Evolutionary conservation across 768 basidiomycete species (phyloP), one percentile per base, ranked within the genome.

Genomic region (Cyathus striatus): DNA sequence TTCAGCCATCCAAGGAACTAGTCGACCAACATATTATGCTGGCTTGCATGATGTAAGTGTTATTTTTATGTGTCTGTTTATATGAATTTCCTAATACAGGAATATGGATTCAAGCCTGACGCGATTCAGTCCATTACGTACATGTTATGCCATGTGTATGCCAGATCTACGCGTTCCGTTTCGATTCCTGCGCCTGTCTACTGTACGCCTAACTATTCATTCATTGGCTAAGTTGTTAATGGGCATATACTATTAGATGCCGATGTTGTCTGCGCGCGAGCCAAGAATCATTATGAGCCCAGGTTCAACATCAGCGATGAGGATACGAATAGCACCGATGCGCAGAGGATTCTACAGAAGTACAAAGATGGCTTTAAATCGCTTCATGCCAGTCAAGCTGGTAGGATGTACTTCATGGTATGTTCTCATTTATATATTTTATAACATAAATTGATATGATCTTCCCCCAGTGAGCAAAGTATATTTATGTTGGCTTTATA

Each of bases 131-230:
- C 75, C 0, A 53, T 82, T 3, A 80, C 87, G 0, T 90, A 84
- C 41, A 81, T 86, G 18, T 44, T 71, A 4, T 71, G 68, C 38
- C 69, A 71, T 47, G 66, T 72, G 14, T 70, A 88, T 49, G 85
- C 87, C 1, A 75, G 87, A 2, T 78, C 86, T 7, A 89, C 86
- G 3, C 79, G 87, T 17, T 85, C 86, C 0, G 87, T 89, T 1
- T 89, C 87, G 0, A 88, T 89, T 39, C 87, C 87, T 0, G 87
- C 86, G 0, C 87, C 87, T 0, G 86, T 89, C 0, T 89, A 89
- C 51, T 89, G 86, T 88, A 50, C 58, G 83, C 40, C 30, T 16
- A 12, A 12, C 12, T 12, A 33, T 9, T 33, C 3, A 14, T 21
- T 17, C 13, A 17, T 32, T 18, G 10, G 27, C 3, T 20, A 18